Percentiles rank a stretch among this genome's conserved stretches.
Conservation (phyloP, 768 basidiomycete species). For the Tylopilus balloui region DNA sequence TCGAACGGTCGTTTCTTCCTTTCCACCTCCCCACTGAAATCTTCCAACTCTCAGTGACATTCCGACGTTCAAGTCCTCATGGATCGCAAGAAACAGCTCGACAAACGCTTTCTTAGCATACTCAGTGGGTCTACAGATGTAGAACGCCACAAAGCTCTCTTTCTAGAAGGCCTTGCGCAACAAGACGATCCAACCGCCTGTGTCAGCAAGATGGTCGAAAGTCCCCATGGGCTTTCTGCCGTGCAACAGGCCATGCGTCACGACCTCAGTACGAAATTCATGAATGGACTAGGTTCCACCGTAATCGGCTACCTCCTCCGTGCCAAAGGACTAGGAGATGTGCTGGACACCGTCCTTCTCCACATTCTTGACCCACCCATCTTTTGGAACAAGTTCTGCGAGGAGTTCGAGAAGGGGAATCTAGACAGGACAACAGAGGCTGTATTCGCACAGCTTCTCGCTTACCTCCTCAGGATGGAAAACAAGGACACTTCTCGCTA, state of each 20-base stretch:
- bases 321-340: slow-evolving; percentile 34
- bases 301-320: slow-evolving; percentile 39
- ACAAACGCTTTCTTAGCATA: slow-evolving; percentile 34
- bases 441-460: slow-evolving; percentile 47
- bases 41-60: background rate
- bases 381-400: slow-evolving; percentile 42
- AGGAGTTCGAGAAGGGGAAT: slow-evolving; percentile 33
- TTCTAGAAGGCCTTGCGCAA: slow-evolving; percentile 44
- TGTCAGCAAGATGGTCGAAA: slow-evolving; percentile 35
- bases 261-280: slow-evolving; percentile 35
- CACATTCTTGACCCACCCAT: slow-evolving; percentile 46
- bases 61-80: slow-evolving; percentile 7
- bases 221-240: slow-evolving; percentile 33
- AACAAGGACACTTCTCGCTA: slow-evolving; percentile 33
- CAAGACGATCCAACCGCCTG: slow-evolving; percentile 38
- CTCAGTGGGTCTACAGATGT: slow-evolving; percentile 29
- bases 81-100: slow-evolving; percentile 28
- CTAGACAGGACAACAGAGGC: slow-evolving; percentile 34
- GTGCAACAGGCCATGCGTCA: slow-evolving; percentile 41
- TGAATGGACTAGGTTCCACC: slow-evolving; percentile 39
- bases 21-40: background rate
- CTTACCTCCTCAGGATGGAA: slow-evolving; percentile 43
- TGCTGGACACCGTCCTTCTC: slow-evolving; percentile 37
- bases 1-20: background rate
- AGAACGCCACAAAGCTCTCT: slow-evolving; percentile 27